Evolutionary conservation across 2,329 filamentous ascomycete genomes (phyloP), one percentile per base, ranked within the genome.

Genomic region (Nectriaceae sp.): DNA sequence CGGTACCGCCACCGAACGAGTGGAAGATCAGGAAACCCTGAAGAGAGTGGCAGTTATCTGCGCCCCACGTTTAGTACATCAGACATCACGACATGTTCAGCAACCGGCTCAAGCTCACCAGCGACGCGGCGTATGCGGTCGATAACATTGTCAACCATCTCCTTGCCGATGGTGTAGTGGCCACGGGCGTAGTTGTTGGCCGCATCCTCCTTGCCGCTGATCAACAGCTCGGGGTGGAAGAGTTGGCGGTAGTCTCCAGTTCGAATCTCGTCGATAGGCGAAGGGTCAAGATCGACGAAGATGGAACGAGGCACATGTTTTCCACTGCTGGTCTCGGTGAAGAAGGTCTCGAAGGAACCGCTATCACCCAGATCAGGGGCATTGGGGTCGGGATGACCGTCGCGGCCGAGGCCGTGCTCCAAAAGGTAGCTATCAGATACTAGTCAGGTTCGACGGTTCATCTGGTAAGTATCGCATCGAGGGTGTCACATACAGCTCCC

Each of bases 101-200:
- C 3, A 33, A 5, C 16, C 5, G 15, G 35, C 20, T 13, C 45
- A 21, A 41, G 68, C 80, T 66, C 67, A 87, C 84, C 84, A 67
- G 79, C 80, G 61, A 87, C 83, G 58, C 85, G 85, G 64, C 85
- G 84, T 59, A 88, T 82, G 61, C 82, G 81, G 63, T 88, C 84
- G 64, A 88, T 81, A 63, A 88, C 85, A 60, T 72, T 79, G 67
- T 88, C 85, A 46, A 87, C 81, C 81, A 87, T 84, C 75, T 88
- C 85, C 78, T 88, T 88, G 73, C 85, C 85, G 61, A 88, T 84
- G 61, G 85, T 88, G 73, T 89, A 88, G 74, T 89, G 85, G 49
- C 85, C 85, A 75, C 85, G 85, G 60, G 85, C 85, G 65, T 88
- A 89, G 78, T 89, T 89, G 76, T 88, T 88, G 73, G 85, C 84